Evolutionary conservation across 164 flowering plant species (phyloP), one percentile per base, ranked within the genome.

Genomic region (Chloranthus sessilifolius): DNA sequence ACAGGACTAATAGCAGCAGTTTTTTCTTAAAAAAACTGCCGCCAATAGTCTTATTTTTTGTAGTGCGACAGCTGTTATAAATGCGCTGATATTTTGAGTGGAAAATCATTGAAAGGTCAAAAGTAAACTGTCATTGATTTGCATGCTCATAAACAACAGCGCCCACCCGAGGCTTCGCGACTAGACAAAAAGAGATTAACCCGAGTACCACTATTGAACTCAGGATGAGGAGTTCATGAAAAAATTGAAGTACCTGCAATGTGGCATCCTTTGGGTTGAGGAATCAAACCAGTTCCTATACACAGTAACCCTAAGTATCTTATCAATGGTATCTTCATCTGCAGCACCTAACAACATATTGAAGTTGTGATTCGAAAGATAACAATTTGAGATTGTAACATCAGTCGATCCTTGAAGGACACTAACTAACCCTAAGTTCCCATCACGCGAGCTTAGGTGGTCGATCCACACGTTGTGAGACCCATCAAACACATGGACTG

Each of bases 351-450:
- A 43, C 20, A 62, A 28, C 67, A 62, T 61, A 50, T 66, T 66
- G 56, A 43, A 62, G 35, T 57, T 43, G 23, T 57, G 60, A 28
- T 67, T 67, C 0, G 56, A 50, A 20, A 67, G 56, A 45, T 62
- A 58, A 47, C 66, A 66, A 43, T 61, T 66, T n/a, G 71, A 66
- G 23, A 66, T 48, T 2, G 71, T 62, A 5, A 62, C 60, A 15
- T 67, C 71, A 0, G 71, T 67, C 11, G 67, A 57, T 45, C 71
- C 71, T 30, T 58, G 63, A 16, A 66, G 35, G 20, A 66, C 66
- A 4, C 63, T 45, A 14, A 66, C 59, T 30, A 66, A 39, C 7
- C 71, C 71, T 25, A 66, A 40, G 10, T 57, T 30, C 8, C 65
- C 65, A 42, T 61, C 63, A 1, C 25, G 30, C 3, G 63, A 62